Conservation (phyloP, 1,284 basidiomycete genomes). For the Volvariella surrecta region DNA sequence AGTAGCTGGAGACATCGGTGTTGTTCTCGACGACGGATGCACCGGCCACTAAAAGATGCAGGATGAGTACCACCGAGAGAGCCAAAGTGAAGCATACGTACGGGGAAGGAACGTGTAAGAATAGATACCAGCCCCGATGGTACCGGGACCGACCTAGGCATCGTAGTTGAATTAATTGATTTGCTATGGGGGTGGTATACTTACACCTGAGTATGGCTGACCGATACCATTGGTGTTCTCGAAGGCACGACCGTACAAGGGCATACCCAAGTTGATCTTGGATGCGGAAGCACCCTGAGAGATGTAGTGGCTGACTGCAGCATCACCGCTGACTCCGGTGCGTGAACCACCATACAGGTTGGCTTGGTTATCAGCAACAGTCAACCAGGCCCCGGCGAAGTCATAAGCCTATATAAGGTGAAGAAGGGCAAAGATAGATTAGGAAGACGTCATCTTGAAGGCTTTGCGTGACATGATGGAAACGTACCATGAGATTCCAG, state of each 20-base stretch:
- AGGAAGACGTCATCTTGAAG: not conserved
- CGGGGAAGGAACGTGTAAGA: constrained; percentile 73
- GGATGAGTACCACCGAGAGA: not conserved
- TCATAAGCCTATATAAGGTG: constrained; percentile 54
- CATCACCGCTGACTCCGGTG: constrained; percentile 62
- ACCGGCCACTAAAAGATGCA: constrained; percentile 37
- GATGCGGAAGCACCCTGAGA: constrained; percentile 56
- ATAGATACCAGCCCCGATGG: constrained; percentile 61
- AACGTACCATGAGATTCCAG: constrained; percentile 91
- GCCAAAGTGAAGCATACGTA: constrained; percentile 15
- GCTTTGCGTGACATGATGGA: not conserved
- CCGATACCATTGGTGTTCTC: constrained; percentile 73
- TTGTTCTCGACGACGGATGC: constrained; percentile 64
- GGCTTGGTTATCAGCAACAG: constrained; percentile 70
- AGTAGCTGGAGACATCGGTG: constrained; percentile 70
- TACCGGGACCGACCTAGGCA: constrained; percentile 63
- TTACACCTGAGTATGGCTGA: constrained; percentile 60
- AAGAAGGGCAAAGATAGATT: not conserved
- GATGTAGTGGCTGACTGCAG: constrained; percentile 61
- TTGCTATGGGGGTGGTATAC: constrained; percentile 10
- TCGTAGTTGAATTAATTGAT: not conserved
- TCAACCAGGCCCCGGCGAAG: constrained; percentile 66
- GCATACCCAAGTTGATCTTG: constrained; percentile 81
- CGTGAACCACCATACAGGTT: constrained; percentile 65
- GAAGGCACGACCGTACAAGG: constrained; percentile 82